These are phyloP conservation scores for Epichloe scottii DNA, from an alignment of 2,329 filamentous ascomycete species.

Conservation along the genomic window DNA sequence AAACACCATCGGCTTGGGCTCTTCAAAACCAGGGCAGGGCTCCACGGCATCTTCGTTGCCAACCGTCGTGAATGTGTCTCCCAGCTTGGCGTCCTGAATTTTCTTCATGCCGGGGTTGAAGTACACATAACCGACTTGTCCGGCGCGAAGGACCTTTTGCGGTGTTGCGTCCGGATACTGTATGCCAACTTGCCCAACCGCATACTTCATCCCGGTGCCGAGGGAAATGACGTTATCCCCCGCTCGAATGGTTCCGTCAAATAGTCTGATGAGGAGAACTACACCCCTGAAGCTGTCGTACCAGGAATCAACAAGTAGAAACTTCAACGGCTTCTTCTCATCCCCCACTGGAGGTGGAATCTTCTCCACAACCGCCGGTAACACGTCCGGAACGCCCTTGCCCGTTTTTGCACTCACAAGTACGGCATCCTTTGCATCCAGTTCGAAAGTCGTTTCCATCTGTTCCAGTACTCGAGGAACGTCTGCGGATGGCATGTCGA, in stretches of 20 bases:
- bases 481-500: constrained; percentile 84
- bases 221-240: constrained; percentile 83
- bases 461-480: constrained; percentile 76
- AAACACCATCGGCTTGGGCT: constrained; percentile 98
- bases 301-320: constrained; percentile 94
- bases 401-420: constrained; percentile 88
- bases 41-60: constrained; percentile 66
- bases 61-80: constrained; percentile 82
- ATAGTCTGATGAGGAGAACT: constrained; percentile 78
- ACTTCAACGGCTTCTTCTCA: constrained; percentile 56
- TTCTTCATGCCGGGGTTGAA: constrained; percentile 99
- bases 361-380: constrained; percentile 74
- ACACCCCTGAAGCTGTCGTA: constrained; percentile 95
- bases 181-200: constrained; percentile 90
- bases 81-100: constrained; percentile 89
- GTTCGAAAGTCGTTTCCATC: constrained; percentile 74
- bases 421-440: constrained; percentile 60
- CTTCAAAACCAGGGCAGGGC: constrained; percentile 83
- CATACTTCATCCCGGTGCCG: constrained; percentile 80
- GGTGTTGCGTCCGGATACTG: constrained; percentile 84
- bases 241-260: constrained; percentile 71
- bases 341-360: constrained; percentile 75
- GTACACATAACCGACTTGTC: constrained; percentile 90
- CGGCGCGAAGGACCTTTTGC: constrained; percentile 68
- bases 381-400: constrained; percentile 67